A percentile compares a stretch with the other conserved stretches of the same genome.
Evolutionary conservation across 208 protist species (phyloP).

Genomic region (Leishmania amazonensis): DNA sequence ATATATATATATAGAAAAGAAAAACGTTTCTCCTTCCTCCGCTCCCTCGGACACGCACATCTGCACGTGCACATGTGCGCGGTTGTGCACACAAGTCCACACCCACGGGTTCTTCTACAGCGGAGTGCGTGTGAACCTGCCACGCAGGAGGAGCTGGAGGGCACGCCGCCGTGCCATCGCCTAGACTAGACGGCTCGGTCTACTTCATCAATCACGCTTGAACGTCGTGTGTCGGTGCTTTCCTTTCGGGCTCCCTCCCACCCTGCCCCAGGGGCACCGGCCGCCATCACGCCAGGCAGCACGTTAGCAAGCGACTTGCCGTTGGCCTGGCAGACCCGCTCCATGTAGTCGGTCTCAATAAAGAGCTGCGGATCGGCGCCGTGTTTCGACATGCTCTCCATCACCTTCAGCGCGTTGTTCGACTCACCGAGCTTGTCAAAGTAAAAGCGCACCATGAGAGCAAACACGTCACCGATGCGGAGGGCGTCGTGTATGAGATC

Average conservation of each 20-base stretch:
- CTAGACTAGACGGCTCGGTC: neutral
- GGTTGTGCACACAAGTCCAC: neutral
- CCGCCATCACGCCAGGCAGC: constrained; percentile 22
- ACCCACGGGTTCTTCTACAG: neutral
- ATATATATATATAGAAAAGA: too few relatives aligned
- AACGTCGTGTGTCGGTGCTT: constrained; percentile 25
- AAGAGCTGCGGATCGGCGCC: constrained; percentile 86
- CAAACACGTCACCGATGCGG: constrained; percentile 96
- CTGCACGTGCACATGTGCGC: neutral
- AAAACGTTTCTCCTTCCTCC: neutral
- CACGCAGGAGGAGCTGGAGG: neutral
- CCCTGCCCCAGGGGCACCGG: neutral
- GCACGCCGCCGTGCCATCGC: neutral
- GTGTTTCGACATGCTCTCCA: constrained; percentile 93
- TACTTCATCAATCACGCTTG: constrained; percentile 34
- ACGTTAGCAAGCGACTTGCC: constrained; percentile 66
- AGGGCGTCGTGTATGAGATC: constrained; percentile 76
- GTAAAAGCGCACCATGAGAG: constrained; percentile 94
- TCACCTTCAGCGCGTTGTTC: constrained; percentile 84
- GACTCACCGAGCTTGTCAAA: constrained; percentile 74
- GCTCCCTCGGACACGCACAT: neutral
- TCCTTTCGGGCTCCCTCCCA: constrained; percentile 14
- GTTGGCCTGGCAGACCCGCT: constrained; percentile 82
- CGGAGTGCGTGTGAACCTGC: neutral
- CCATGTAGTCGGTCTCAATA: constrained; percentile 88